Percentiles rank a stretch among this genome's conserved stretches.
Evolutionary conservation across 1,284 basidiomycete species (phyloP).

Genomic region (Ceratobasidium sp.): DNA sequence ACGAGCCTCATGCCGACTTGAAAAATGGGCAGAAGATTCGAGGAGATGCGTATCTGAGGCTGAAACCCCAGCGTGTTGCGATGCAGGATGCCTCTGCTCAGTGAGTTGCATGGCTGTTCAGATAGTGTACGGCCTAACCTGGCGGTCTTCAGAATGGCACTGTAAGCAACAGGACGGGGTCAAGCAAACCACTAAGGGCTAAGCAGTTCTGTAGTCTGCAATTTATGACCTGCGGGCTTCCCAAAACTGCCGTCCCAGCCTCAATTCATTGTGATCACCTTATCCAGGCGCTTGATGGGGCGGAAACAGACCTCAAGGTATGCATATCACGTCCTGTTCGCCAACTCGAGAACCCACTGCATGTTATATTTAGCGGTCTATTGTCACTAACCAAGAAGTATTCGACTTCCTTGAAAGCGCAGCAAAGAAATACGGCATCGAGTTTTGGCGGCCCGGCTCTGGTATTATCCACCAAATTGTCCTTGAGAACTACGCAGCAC

Average conservation of each 20-base stretch:
- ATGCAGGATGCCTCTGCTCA: conserved; percentile 99
- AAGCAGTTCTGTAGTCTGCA: conserved; percentile 81
- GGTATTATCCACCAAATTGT: conserved; percentile 99
- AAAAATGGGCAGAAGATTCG: conserved; percentile 69
- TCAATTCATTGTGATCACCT: conserved; percentile 98
- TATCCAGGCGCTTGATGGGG: conserved; percentile 90
- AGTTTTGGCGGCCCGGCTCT: conserved; percentile 99
- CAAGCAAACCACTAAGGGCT: background rate
- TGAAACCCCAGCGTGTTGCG: conserved; percentile 92
- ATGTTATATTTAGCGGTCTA: conserved; percentile 71
- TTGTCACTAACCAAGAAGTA: conserved; percentile 93
- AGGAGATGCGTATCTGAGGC: conserved; percentile 91
- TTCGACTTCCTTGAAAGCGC: conserved; percentile 98
- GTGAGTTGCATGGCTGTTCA: conserved; percentile 57
- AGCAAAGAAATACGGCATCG: conserved; percentile 94
- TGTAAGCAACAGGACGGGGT: conserved; percentile 63
- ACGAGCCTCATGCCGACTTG: conserved; percentile 80
- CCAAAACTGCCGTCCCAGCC: conserved; percentile 85
- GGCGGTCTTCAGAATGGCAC: conserved; percentile 71
- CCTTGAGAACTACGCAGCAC: conserved; percentile 99
- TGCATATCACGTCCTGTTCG: conserved; percentile 5
- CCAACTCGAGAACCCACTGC: background rate
- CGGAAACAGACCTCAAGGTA: conserved; percentile 84
- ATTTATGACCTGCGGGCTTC: conserved; percentile 97
- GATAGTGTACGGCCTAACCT: background rate